A percentile compares a stretch with the other conserved stretches of the same genome.
These are phyloP conservation scores for Oxyria digyna DNA, from an alignment of 148 eudicot species.

Conservation along the genomic window DNA sequence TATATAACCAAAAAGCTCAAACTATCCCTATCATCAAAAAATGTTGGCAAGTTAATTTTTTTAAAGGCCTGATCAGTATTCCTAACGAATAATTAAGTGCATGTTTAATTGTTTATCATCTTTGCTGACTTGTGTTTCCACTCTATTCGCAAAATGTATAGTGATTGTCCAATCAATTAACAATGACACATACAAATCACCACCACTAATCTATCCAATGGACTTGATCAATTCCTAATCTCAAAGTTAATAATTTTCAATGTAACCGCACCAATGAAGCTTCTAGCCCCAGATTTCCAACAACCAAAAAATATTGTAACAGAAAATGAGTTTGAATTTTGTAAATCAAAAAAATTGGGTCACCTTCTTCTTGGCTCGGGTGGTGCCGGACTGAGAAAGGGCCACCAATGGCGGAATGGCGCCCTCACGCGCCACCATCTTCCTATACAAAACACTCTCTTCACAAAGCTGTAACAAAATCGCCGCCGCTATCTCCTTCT, in stretches of 20 bases:
- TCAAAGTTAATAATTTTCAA: not conserved
- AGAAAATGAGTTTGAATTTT: not conserved
- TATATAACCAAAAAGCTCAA: not conserved
- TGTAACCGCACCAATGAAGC: not conserved
- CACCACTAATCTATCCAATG: not conserved
- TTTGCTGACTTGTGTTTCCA: not conserved
- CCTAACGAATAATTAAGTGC: not conserved
- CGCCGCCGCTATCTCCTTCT: slow-evolving; percentile 77
- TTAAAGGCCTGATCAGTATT: too few relatives aligned
- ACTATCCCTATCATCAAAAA: not conserved
- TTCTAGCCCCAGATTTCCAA: not conserved
- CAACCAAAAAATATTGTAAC: not conserved
- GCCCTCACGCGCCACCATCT: slow-evolving; percentile 90
- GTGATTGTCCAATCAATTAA: slow-evolving; percentile 5
- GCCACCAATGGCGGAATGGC: slow-evolving; percentile 91
- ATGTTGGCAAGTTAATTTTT: too few relatives aligned
- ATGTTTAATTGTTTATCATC: not conserved
- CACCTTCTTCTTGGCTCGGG: slow-evolving; percentile 79
- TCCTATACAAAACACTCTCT: slow-evolving; percentile 46
- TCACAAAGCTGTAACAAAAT: slow-evolving; percentile 58
- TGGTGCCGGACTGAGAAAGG: slow-evolving; percentile 70
- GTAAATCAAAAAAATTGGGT: not conserved
- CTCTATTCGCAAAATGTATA: not conserved
- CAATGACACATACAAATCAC: slow-evolving; percentile 1
- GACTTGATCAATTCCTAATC: slow-evolving; percentile 6